Conservation (phyloP, 2,329 filamentous ascomycete genomes). For the Colletotrichum orbiculare region DNA sequence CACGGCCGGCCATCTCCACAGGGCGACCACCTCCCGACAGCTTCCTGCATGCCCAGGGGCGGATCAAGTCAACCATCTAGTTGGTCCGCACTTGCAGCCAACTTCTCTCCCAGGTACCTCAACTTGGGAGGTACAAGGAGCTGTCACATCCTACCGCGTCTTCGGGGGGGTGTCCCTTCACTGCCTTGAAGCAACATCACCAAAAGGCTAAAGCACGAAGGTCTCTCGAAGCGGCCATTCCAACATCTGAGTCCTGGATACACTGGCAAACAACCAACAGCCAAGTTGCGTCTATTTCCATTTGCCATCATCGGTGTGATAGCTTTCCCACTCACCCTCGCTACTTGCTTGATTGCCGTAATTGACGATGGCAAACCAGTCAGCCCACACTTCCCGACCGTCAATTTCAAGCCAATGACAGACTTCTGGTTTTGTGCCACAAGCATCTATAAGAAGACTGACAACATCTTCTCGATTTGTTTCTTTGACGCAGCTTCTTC, state of each 20-base stretch:
- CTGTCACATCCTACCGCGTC: constrained; percentile 18
- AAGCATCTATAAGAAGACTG: constrained; percentile 37
- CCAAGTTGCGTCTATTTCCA: constrained; percentile 30
- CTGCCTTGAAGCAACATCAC: constrained; percentile 34
- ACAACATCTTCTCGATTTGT: constrained; percentile 19
- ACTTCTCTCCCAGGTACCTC: constrained; percentile 37
- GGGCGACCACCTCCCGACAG: constrained; percentile 31
- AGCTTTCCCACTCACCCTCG: constrained; percentile 25
- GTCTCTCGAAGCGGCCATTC: constrained; percentile 22
- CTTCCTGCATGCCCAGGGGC: constrained; percentile 35
- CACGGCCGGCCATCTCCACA: constrained; percentile 36
- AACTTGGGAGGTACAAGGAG: constrained; percentile 36
- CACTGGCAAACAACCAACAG: constrained; percentile 38
- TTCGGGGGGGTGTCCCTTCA: constrained; percentile 36
- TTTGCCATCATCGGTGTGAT: constrained; percentile 38
- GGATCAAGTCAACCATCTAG: constrained; percentile 37
- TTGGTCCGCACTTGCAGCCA: constrained; percentile 35
- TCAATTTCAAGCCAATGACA: constrained; percentile 37
- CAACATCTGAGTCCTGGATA: constrained; percentile 29
- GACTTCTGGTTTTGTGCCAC: constrained; percentile 34
- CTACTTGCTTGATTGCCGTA: constrained; percentile 27
- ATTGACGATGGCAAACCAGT: constrained; percentile 39
- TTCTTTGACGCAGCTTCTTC: constrained; percentile 19
- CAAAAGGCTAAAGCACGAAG: constrained; percentile 32
- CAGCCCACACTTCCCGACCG: constrained; percentile 34